These are phyloP conservation scores for Chaetothyriales sp. DNA, from an alignment of 2,329 filamentous ascomycete species.

Conservation along the genomic window DNA sequence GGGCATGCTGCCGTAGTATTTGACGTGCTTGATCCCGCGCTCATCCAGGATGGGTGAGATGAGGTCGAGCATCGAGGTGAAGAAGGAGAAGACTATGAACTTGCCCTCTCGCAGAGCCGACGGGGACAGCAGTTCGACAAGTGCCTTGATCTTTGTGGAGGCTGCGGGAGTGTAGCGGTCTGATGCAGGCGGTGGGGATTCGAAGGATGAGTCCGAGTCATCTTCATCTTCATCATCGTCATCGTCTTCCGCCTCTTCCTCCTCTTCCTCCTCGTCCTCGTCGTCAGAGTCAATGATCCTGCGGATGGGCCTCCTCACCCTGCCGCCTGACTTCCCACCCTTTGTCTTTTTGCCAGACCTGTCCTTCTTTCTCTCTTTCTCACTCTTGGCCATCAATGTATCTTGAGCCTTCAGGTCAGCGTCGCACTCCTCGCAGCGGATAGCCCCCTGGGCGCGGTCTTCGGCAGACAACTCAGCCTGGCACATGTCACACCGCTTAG, in stretches of 20 bases:
- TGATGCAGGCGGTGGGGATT: constrained; percentile 28
- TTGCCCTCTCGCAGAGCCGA: constrained; percentile 57
- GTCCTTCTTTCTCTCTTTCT: constrained; percentile 31
- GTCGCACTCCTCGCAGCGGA: constrained; percentile 59
- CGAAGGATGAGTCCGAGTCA: constrained; percentile 30
- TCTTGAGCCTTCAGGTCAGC: constrained; percentile 53
- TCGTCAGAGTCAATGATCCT: constrained; percentile 41
- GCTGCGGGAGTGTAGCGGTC: constrained; percentile 30
- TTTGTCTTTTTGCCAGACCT: constrained; percentile 28
- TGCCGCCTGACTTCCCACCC: constrained; percentile 32
- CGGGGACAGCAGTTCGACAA: constrained; percentile 54
- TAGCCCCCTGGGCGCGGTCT: constrained; percentile 38
- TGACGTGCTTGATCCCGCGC: constrained; percentile 61
- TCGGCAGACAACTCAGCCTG: constrained; percentile 49
- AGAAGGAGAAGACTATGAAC: constrained; percentile 96
- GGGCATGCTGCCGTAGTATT: constrained; percentile 90
- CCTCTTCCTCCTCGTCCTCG: constrained; percentile 62
- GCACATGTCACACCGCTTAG: constrained; percentile 72
- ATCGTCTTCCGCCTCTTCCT: constrained; percentile 35
- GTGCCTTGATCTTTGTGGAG: constrained; percentile 83
- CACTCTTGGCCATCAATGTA: constrained; percentile 20
- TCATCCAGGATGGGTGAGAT: constrained; percentile 77
- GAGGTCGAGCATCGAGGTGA: constrained; percentile 94
- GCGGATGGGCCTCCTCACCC: constrained; percentile 24
- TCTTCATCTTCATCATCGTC: constrained; percentile 30